Evolutionary conservation across 164 flowering plant genomes (phyloP).

Genomic region (Aristolochia contorta): DNA sequence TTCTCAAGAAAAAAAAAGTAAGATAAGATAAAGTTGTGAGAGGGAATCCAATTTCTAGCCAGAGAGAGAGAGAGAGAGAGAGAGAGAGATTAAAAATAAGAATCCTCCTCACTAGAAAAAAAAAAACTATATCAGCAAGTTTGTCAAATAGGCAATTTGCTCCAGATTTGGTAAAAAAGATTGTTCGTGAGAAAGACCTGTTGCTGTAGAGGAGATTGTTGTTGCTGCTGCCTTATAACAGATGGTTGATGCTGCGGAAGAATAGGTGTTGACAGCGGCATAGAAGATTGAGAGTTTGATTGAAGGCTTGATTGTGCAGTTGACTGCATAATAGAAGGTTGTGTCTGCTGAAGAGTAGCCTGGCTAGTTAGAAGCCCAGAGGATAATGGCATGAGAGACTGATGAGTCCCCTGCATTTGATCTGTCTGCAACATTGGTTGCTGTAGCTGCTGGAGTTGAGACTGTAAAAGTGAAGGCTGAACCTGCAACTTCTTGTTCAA

Average conservation of each 20-base stretch:
- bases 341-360: conserved; percentile 22
- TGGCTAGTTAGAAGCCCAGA: conserved; percentile 27
- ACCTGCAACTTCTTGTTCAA: conserved; percentile 45
- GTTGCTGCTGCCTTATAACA: conserved; percentile 44
- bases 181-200: conserved; percentile 11
- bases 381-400: conserved; percentile 44
- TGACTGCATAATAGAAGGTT: conserved; percentile 47
- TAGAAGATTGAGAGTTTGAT: conserved; percentile 56
- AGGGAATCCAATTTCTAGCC: too few relatives aligned
- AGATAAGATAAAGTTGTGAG: too few relatives aligned
- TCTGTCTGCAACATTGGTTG: conserved; percentile 50
- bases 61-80: too few relatives aligned
- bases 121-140: too few relatives aligned
- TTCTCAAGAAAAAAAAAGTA: too few relatives aligned
- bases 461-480: conserved; percentile 41
- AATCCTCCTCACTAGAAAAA: too few relatives aligned
- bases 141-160: too few relatives aligned
- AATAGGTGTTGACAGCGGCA: conserved; percentile 44
- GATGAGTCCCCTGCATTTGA: conserved; percentile 64
- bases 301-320: conserved; percentile 36
- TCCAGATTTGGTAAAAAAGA: neutral
- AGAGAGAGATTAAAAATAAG: too few relatives aligned
- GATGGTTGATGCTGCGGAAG: conserved; percentile 65
- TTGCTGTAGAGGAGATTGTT: conserved; percentile 29
- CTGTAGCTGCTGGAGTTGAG: conserved; percentile 58